Conservation (phyloP, 78 protist species). For the Protostelium mycophagum region DNA sequence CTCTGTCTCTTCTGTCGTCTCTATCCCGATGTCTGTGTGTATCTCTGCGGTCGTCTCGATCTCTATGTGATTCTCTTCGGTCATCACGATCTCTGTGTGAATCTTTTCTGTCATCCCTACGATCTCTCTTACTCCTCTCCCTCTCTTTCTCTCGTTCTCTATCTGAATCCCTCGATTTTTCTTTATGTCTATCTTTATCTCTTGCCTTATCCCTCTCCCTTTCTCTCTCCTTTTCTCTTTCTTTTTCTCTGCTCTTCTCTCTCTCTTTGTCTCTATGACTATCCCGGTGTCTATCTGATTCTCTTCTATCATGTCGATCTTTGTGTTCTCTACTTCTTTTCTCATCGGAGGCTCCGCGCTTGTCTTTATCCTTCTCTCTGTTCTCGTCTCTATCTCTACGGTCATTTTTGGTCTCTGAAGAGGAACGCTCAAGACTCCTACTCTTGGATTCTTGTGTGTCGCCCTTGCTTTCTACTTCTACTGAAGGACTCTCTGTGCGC, state of each 20-base stretch:
- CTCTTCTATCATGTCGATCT: neutral
- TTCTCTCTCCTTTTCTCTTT: slow-evolving; percentile 5
- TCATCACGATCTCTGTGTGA: slow-evolving; percentile 16
- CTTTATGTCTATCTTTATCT: neutral
- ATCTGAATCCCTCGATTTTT: neutral
- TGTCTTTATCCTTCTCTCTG: too few species aligned
- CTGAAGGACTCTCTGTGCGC: too few species aligned
- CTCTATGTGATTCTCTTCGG: slow-evolving; percentile 17
- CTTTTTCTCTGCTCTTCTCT: slow-evolving; percentile 5
- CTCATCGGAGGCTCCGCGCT: neutral
- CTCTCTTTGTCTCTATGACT: neutral
- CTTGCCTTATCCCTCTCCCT: neutral
- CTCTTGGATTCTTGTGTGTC: too few species aligned
- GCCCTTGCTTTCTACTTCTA: too few species aligned
- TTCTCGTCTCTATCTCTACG: too few species aligned
- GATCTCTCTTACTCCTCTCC: slow-evolving; percentile 9
- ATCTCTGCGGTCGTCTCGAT: slow-evolving; percentile 14
- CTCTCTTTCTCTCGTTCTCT: neutral
- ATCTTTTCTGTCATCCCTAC: slow-evolving; percentile 1
- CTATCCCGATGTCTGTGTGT: neutral
- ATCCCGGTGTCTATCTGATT: neutral
- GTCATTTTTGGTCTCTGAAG: too few species aligned
- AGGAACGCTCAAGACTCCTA: too few species aligned
- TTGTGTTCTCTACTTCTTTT: neutral
- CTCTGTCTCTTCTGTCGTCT: neutral